Percentiles rank a stretch among this genome's conserved stretches.
phyloP scores from a whole-genome alignment of 2,329 filamentous ascomycete genomes.

The Ophiostoma ips region DNA sequence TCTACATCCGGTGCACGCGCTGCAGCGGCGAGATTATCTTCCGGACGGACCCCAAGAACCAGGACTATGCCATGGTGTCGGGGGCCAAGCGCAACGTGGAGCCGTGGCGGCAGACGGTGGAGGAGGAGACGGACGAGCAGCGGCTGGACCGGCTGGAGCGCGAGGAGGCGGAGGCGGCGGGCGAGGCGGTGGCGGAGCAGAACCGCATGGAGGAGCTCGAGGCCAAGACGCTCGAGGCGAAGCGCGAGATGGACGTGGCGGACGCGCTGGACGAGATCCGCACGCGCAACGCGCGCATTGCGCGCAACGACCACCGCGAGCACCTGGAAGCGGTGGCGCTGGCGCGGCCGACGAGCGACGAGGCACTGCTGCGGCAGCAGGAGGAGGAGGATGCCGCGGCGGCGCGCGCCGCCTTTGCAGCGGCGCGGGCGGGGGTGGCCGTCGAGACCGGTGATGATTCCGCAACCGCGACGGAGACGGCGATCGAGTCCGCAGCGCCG shows the following conservation, averaged over 20 bases:
- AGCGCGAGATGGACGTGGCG: slow-evolving; percentile 90
- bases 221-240: slow-evolving; percentile 82
- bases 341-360: slow-evolving; percentile 39
- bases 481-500: slow-evolving; percentile 27
- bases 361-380: slow-evolving; percentile 49
- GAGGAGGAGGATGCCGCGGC: slow-evolving; percentile 76
- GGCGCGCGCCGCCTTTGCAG: slow-evolving; percentile 63
- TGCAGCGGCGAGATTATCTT: slow-evolving; percentile 84
- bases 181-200: slow-evolving; percentile 40
- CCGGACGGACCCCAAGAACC: slow-evolving; percentile 86
- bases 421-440: slow-evolving; percentile 36
- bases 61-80: slow-evolving; percentile 60
- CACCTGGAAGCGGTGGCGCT: slow-evolving; percentile 42
- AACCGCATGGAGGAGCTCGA: slow-evolving; percentile 95
- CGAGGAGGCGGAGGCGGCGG: slow-evolving; percentile 48
- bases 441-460: slow-evolving; percentile 28
- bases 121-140: slow-evolving; percentile 82
- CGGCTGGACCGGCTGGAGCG: slow-evolving; percentile 69
- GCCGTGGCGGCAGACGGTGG: slow-evolving; percentile 63
- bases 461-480: too few relatives aligned
- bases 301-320: slow-evolving; percentile 57
- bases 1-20: slow-evolving; percentile 81
- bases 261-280: slow-evolving; percentile 93
- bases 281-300: slow-evolving; percentile 76
- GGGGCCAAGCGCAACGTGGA: slow-evolving; percentile 91